Percentiles rank a stretch among this genome's conserved stretches.
phyloP scores from a whole-genome alignment of 495 filamentous ascomycete species.

The Bombardia bombarda region DNA sequence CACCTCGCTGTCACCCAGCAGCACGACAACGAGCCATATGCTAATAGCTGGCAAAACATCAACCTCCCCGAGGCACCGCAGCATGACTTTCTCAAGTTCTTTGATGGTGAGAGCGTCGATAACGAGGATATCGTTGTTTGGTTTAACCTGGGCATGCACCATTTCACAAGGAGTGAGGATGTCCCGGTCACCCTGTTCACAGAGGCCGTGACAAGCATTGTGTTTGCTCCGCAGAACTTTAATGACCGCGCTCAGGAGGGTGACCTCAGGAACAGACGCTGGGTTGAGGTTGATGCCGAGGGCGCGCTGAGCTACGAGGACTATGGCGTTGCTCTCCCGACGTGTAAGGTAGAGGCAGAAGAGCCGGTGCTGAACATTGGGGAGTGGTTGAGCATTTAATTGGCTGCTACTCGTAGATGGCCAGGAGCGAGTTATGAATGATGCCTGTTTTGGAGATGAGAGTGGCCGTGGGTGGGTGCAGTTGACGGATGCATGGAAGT shows the following conservation, averaged over 20 bases:
- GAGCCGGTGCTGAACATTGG: constrained; percentile 10
- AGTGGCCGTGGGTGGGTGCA: no score
- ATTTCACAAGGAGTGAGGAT: constrained; percentile 47
- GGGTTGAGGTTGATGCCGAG: constrained; percentile 5
- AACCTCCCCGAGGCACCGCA: constrained; percentile 39
- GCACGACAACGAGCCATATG: constrained; percentile 45
- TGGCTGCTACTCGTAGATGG: no score
- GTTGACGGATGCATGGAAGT: no score
- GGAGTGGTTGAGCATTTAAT: no score
- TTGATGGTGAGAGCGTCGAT: constrained; percentile 44
- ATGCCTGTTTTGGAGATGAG: no score
- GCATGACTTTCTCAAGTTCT: constrained; percentile 46
- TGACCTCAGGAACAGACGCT: constrained; percentile 10
- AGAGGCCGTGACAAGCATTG: constrained; percentile 35
- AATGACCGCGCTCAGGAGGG: constrained; percentile 15
- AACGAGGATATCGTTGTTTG: constrained; percentile 41
- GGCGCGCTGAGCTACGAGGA: constrained; percentile 8
- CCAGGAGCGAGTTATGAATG: no score
- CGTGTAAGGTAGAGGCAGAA: constrained; percentile 8
- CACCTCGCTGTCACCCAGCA: constrained; percentile 42
- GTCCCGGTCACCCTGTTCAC: constrained; percentile 46
- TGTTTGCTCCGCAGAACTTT: constrained; percentile 42
- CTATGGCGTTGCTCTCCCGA: constrained; percentile 9
- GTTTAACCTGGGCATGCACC: constrained; percentile 53
- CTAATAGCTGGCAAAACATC: constrained; percentile 40